phyloP scores from a whole-genome alignment of 495 filamentous ascomycete species.

The Letharia columbiana region DNA sequence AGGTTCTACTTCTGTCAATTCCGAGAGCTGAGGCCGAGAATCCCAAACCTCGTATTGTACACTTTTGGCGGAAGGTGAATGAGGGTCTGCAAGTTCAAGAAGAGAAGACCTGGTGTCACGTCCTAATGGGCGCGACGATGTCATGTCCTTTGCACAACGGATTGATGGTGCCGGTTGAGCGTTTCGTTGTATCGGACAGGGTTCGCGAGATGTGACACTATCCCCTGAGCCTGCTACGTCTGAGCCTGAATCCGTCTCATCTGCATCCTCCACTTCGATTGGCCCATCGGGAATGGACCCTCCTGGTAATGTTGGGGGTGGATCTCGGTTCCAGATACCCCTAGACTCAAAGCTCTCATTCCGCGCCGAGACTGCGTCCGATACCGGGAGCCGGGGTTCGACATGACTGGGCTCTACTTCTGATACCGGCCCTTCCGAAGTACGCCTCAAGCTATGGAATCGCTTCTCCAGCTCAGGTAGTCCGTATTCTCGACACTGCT shows the following conservation, averaged over 20 bases:
- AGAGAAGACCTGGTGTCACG: neutral
- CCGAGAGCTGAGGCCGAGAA: neutral
- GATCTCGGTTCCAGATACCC: neutral
- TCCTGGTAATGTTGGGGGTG: neutral
- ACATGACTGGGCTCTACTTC: neutral
- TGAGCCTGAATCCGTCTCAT: neutral
- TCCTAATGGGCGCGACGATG: neutral
- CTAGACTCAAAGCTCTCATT: neutral
- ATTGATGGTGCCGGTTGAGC: neutral
- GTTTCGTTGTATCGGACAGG: neutral
- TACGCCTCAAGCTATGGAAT: conserved; percentile 1
- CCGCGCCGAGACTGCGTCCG: neutral
- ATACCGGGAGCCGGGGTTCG: neutral
- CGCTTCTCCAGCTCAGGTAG: conserved; percentile 4
- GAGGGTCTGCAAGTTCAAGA: neutral
- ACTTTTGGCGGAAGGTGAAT: neutral
- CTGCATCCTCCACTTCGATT: neutral
- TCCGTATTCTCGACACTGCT: neutral
- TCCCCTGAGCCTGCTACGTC: neutral
- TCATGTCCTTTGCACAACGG: neutral
- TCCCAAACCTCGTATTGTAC: neutral
- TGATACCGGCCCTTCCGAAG: neutral
- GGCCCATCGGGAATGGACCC: neutral
- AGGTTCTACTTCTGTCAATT: neutral
- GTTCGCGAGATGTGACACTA: conserved; percentile 1